Percentiles rank a stretch among this genome's conserved stretches.
These are phyloP conservation scores for Ogataea henricii DNA, from an alignment of 805 yeast genomes.

Conservation along the genomic window DNA sequence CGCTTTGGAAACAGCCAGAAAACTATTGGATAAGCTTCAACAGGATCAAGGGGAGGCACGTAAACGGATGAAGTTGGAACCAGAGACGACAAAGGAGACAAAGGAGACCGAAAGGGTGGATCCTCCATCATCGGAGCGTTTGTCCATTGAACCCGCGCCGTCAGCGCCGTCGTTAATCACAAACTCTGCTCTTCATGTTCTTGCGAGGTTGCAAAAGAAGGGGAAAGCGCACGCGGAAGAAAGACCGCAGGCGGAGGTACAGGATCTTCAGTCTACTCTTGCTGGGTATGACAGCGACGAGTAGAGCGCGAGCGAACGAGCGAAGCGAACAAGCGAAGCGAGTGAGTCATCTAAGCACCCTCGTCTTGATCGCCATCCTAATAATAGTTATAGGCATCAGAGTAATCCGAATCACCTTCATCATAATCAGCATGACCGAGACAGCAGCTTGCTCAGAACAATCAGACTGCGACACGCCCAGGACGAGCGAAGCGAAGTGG, in stretches of 20 bases:
- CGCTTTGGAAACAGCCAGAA: slow-evolving; percentile 55
- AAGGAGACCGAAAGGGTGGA: slow-evolving; percentile 14
- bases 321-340: too few species aligned
- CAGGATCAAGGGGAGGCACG: neutral
- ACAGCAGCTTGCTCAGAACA: too few species aligned
- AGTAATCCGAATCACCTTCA: too few species aligned
- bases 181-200: slow-evolving; percentile 3
- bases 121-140: neutral
- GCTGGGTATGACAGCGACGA: slow-evolving; percentile 10
- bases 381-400: too few species aligned
- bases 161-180: slow-evolving; percentile 1
- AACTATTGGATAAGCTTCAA: slow-evolving; percentile 33
- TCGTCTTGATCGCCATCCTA: too few species aligned
- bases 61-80: neutral
- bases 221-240: neutral
- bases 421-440: too few species aligned
- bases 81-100: neutral
- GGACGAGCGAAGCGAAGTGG: too few species aligned
- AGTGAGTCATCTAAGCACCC: too few species aligned
- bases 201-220: neutral
- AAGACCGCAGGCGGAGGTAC: neutral
- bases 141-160: neutral
- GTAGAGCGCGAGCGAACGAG: neutral
- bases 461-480: too few species aligned
- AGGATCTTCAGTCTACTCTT: slow-evolving; percentile 1